These are phyloP conservation scores for Rhinocladiella mackenziei DNA, from an alignment of 2,329 filamentous ascomycete genomes.

Conservation along the genomic window DNA sequence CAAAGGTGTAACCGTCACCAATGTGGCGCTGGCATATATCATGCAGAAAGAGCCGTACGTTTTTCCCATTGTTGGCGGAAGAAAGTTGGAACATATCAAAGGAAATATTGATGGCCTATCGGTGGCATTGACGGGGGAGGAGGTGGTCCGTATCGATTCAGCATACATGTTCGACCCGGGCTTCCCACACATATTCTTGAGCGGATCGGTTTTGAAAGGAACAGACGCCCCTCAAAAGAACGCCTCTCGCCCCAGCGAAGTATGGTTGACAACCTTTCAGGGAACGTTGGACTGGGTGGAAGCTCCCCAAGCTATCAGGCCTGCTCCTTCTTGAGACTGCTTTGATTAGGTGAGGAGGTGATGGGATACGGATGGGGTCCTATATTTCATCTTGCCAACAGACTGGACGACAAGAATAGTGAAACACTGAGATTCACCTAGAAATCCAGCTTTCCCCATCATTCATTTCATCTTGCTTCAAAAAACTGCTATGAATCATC, in stretches of 20 bases:
- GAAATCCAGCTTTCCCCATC: too few relatives aligned
- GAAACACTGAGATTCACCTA: too few relatives aligned
- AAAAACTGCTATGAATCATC: too few relatives aligned
- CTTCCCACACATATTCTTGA: slow-evolving; percentile 44
- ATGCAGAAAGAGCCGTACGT: slow-evolving; percentile 51
- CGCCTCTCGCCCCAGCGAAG: background rate
- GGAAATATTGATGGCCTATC: slow-evolving; percentile 55
- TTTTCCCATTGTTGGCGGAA: slow-evolving; percentile 52
- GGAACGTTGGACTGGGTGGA: slow-evolving; percentile 2
- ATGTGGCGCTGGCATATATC: slow-evolving; percentile 49
- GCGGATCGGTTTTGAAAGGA: background rate
- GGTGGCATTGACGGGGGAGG: slow-evolving; percentile 48
- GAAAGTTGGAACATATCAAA: slow-evolving; percentile 51
- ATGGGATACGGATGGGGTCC: too few relatives aligned
- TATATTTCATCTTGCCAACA: too few relatives aligned
- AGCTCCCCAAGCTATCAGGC: slow-evolving; percentile 1
- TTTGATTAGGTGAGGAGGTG: too few relatives aligned
- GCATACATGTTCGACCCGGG: slow-evolving; percentile 54
- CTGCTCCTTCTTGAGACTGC: background rate
- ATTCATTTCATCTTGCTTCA: too few relatives aligned
- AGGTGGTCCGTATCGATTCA: slow-evolving; percentile 53
- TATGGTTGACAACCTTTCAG: background rate
- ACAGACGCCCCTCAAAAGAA: background rate
- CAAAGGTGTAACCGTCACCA: slow-evolving; percentile 11
- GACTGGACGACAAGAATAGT: too few relatives aligned